A percentile compares a stretch with the other conserved stretches of the same genome.
Conservation (phyloP, 1,284 basidiomycete genomes). For the Phenoliferia sp. region DNA sequence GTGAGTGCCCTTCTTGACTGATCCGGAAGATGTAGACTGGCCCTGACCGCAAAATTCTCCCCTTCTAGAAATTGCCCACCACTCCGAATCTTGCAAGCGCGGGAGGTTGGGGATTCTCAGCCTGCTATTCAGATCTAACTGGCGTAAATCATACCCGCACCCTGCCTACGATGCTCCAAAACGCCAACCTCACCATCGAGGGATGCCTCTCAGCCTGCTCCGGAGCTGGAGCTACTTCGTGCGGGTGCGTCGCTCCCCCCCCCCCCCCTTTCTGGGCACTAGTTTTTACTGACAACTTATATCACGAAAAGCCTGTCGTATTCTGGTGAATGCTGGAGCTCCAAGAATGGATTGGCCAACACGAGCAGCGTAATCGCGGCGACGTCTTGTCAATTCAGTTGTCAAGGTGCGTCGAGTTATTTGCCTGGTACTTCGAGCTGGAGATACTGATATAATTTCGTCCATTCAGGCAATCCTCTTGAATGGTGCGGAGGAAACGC, state of each 20-base stretch:
- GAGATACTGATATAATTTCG: too few relatives aligned
- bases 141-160: slow-evolving; percentile 14
- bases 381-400: slow-evolving; percentile 6
- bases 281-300: too few relatives aligned
- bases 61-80: slow-evolving; percentile 2
- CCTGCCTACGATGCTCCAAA: slow-evolving; percentile 7
- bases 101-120: slow-evolving; percentile 12
- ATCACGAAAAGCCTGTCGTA: background rate
- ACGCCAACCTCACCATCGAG: slow-evolving; percentile 18
- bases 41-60: background rate
- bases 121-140: slow-evolving; percentile 16
- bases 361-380: slow-evolving; percentile 1
- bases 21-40: too few relatives aligned
- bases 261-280: background rate
- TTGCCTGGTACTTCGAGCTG: too few relatives aligned
- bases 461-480: background rate
- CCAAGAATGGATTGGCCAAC: slow-evolving; percentile 5
- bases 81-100: slow-evolving; percentile 1
- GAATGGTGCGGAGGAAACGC: slow-evolving; percentile 17
- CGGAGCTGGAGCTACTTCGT: background rate
- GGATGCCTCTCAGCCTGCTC: slow-evolving; percentile 14
- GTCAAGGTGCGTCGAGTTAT: too few relatives aligned
- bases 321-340: slow-evolving; percentile 16
- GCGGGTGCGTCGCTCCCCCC: too few relatives aligned
- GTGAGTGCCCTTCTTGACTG: background rate